Percentiles rank a stretch among this genome's conserved stretches.
Evolutionary conservation across 495 filamentous ascomycete genomes (phyloP).

Genomic region (Xylaria nigripes): DNA sequence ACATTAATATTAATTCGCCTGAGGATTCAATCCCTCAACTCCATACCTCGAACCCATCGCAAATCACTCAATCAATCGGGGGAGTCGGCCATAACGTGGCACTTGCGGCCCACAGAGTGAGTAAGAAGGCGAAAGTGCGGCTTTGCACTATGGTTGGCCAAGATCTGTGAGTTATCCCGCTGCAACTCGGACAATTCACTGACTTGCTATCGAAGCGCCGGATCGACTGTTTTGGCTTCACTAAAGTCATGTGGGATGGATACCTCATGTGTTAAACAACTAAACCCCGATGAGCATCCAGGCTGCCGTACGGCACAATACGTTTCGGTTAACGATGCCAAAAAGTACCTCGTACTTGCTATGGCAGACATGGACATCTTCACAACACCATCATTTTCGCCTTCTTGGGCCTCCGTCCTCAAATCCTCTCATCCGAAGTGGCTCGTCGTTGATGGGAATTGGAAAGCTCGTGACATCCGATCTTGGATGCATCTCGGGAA

Average conservation of each 20-base stretch:
- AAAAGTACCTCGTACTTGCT: conserved; percentile 72
- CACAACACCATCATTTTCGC: conserved; percentile 42
- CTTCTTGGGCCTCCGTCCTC: conserved; percentile 54
- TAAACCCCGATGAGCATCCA: conserved; percentile 40
- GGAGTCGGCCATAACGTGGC: conserved; percentile 96
- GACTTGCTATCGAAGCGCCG: conserved; percentile 38
- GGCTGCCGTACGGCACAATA: conserved; percentile 74
- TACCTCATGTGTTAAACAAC: conserved; percentile 50
- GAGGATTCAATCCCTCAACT: conserved; percentile 41
- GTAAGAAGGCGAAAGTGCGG: conserved; percentile 37
- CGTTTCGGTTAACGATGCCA: conserved; percentile 74
- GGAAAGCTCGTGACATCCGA: conserved; percentile 53
- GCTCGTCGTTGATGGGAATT: conserved; percentile 79
- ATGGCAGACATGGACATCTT: conserved; percentile 95
- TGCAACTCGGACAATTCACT: background rate
- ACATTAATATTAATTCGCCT: conserved; percentile 35
- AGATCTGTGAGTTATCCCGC: conserved; percentile 46
- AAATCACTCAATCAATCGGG: conserved; percentile 72
- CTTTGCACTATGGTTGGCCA: conserved; percentile 72
- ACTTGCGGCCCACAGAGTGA: conserved; percentile 55
- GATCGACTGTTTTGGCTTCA: conserved; percentile 56
- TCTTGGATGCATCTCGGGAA: conserved; percentile 55
- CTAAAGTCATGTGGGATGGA: conserved; percentile 56
- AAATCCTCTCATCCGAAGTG: conserved; percentile 52
- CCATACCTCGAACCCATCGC: conserved; percentile 80